A percentile compares a stretch with the other conserved stretches of the same genome.
Conservation (phyloP, 1,139 yeast species). For the Candida dubliniensis region DNA sequence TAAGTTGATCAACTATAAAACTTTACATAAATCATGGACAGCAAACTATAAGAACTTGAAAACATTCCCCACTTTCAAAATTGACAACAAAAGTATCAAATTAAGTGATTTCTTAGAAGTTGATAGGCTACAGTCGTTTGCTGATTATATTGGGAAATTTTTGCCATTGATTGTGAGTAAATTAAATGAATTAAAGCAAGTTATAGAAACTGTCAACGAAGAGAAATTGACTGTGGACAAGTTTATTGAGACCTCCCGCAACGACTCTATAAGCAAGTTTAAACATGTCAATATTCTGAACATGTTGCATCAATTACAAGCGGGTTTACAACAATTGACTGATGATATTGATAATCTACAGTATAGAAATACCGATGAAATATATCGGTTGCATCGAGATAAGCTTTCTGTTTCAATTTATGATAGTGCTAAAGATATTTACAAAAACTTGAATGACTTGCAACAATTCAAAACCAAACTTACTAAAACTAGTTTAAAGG, state of each 20-base stretch:
- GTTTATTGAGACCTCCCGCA: conserved; percentile 33
- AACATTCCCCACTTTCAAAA: conserved; percentile 30
- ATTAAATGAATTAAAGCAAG: conserved; percentile 42
- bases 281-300: conserved; percentile 18
- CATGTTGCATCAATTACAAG: conserved; percentile 7
- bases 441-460: conserved; percentile 18
- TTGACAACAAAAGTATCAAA: conserved; percentile 15
- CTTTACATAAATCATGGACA: conserved; percentile 52
- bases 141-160: conserved; percentile 24
- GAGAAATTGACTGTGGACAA: conserved; percentile 33
- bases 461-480: conserved; percentile 29
- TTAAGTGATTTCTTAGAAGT: conserved; percentile 28
- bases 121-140: conserved; percentile 23
- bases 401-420: conserved; percentile 16
- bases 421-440: conserved; percentile 16
- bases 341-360: conserved; percentile 20
- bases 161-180: conserved; percentile 34
- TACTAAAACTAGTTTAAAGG: conserved; percentile 21
- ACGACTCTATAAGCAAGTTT: conserved; percentile 35
- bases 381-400: conserved; percentile 20
- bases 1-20: conserved; percentile 44
- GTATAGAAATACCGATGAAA: conserved; percentile 13
- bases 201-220: conserved; percentile 25
- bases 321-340: conserved; percentile 10
- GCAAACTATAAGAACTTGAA: conserved; percentile 40